phyloP scores from a whole-genome alignment of 768 basidiomycete genomes.

The Agaricus blazei region DNA sequence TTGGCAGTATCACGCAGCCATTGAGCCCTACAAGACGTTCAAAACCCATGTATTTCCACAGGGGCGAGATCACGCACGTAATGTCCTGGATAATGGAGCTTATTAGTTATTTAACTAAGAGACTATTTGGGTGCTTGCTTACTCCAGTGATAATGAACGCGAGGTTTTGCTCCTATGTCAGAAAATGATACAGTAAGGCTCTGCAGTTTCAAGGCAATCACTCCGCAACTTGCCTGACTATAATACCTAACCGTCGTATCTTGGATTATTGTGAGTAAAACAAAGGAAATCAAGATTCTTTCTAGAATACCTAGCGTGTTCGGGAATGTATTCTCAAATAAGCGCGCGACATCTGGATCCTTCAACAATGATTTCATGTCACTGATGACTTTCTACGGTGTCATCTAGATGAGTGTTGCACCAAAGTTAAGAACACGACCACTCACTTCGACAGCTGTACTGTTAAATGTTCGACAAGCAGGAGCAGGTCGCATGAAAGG shows the following conservation, averaged over 20 bases:
- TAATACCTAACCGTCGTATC: conserved; percentile 82
- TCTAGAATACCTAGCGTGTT: conserved; percentile 60
- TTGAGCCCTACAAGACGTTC: conserved; percentile 50
- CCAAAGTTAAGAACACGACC: not conserved
- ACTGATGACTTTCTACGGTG: conserved; percentile 56
- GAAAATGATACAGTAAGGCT: not conserved
- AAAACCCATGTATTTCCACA: not conserved
- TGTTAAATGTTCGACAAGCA: conserved; percentile 72
- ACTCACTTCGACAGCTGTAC: conserved; percentile 64
- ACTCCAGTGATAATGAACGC: conserved; percentile 82
- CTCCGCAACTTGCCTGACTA: conserved; percentile 36
- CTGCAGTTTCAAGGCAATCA: not conserved
- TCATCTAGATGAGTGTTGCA: not conserved
- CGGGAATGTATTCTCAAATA: conserved; percentile 82
- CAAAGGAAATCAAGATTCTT: not conserved
- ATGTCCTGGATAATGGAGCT: conserved; percentile 46
- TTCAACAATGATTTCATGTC: conserved; percentile 70
- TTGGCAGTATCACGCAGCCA: conserved; percentile 83
- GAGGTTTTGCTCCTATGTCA: conserved; percentile 39
- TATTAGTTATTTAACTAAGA: not conserved
- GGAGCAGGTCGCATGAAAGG: conserved; percentile 72
- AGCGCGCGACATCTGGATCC: conserved; percentile 70
- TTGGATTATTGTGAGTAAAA: conserved; percentile 17
- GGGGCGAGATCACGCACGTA: conserved; percentile 41
- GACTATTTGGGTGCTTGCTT: conserved; percentile 16